Base-by-base conservation (phyloP, 2,329 filamentous ascomycete genomes). In the Aspergillus costaricaensis region DNA sequence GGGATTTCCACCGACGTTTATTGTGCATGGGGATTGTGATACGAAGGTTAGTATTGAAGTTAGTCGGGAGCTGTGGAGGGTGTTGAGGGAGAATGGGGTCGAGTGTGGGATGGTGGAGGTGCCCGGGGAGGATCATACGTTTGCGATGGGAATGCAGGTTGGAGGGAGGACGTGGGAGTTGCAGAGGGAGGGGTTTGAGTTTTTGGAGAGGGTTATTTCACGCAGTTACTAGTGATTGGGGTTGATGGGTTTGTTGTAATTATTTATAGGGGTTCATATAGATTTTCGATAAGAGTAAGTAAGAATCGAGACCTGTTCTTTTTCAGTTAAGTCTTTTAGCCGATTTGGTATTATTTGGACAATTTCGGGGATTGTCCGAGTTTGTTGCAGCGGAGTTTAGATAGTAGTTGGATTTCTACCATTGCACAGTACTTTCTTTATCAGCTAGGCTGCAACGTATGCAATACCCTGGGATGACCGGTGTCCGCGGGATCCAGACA, bases 111-210 rank as follows among this genome's bases (percentile, higher is more conserved):
- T 79, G 67, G 66, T 68, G 9, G 76, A 77, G 59, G 72, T 80
- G 7, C 74, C 74, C 0, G 76, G 68, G 4, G 79, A 80, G 59
- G 76, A 72, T n/a, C 79, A 80, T 62, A 80, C 77, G 2, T 81
- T 80, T 69, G 76, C 76, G 0, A 74, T 72, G 2, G 75, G 69
- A 60, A 81, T 81, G 78, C 60, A 72, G 60, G 76, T 77, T 57
- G 77, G 77, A 1, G 73, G 72, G 62, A 59, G 55, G 63, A 69
- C 68, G 53, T 71, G 70, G 69, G 62, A 73, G 44, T 59, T 77
- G 38, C 77, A 80, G 66, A 67, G 73, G 25, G 51, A 70, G 60
- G 78, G 78, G 5, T 80, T 80, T 63, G 76, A 80, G 51, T 80
- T 79, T 58, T 59, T 80, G 47, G 76, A 79, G 62, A 32, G 49